Evolutionary conservation across 768 basidiomycete genomes (phyloP), one percentile per base, ranked within the genome.

Genomic region (Tephrocybe sp.): DNA sequence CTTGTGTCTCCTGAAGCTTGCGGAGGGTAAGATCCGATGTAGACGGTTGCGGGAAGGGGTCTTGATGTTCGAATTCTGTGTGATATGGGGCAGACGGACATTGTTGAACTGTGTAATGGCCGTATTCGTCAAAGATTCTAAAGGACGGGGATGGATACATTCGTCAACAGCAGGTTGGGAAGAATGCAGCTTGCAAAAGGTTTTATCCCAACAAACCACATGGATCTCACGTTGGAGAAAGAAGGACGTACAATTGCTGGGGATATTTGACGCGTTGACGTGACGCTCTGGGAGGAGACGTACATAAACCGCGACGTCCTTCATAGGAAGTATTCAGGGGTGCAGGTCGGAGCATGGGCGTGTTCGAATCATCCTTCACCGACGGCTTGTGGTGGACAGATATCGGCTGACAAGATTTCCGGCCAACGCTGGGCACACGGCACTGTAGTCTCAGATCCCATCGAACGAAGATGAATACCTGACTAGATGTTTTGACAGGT

Each of bases 301-400:
- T 55, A 52, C 45, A 55, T 45, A 48, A 51, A 33, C 51, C 30
- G 43, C 54, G 39, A 51, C 36, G 32, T 38, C 56, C 53, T 38
- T 21, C 52, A 50, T 56, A 28, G 58, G 60, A 43, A 62, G 50
- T 62, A 58, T 59, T 63, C 60, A 62, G 66, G 57, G 45, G 58
- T 43, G 48, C 39, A 17, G 14, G 49, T n/a, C 7, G 33, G 11
- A 28, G 23, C 23, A 15, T 14, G 20, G 25, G 40, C 25, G 12
- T 17, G 28, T 25, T 48, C 37, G 47, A 51, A 45, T 38, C 20
- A 44, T 36, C 38, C n/a, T 24, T 23, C 28, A 25, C 30, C n/a
- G 34, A 45, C 34, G 34, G 34, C 1, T 47, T 11, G 38, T 24
- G 9, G 20, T 33, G 10, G 34, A 38, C 12, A 37, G 25, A 52